Evolutionary conservation across 2,329 filamentous ascomycete genomes (phyloP).

Genomic region (Fusarium algeriense): DNA sequence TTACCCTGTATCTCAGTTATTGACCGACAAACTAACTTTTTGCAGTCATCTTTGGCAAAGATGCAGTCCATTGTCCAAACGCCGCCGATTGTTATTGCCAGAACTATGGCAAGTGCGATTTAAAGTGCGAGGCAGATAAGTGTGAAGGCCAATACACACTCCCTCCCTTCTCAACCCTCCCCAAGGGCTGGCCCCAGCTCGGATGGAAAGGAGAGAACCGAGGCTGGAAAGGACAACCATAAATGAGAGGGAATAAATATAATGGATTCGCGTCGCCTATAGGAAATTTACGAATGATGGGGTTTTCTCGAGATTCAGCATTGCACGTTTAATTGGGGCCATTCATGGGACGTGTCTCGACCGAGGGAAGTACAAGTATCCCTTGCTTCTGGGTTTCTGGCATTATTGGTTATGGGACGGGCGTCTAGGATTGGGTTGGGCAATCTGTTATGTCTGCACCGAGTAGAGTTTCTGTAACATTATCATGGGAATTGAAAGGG

Average conservation of each 20-base stretch:
- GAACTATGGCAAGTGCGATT: conserved; percentile 70
- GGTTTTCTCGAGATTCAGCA: conserved; percentile 7
- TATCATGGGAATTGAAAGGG: conserved; percentile 18
- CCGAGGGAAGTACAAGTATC: not conserved
- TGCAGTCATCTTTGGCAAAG: conserved; percentile 69
- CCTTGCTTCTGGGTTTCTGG: conserved; percentile 29
- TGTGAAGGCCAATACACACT: conserved; percentile 71
- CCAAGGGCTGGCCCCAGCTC: conserved; percentile 68
- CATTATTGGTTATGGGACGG: conserved; percentile 34
- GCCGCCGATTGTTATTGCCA: conserved; percentile 75
- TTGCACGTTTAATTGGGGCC: conserved; percentile 6
- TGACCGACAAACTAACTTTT: conserved; percentile 22
- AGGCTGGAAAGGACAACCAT: conserved; percentile 43
- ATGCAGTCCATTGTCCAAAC: conserved; percentile 69
- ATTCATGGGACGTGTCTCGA: conserved; percentile 12
- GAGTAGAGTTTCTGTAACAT: conserved; percentile 37
- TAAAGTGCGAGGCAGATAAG: conserved; percentile 56
- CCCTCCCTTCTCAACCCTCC: conserved; percentile 68
- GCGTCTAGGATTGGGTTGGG: conserved; percentile 41
- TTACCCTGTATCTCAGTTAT: not conserved
- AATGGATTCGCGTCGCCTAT: conserved; percentile 6
- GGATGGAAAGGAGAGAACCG: conserved; percentile 48
- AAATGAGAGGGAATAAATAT: not conserved
- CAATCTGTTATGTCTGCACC: conserved; percentile 39
- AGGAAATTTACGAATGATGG: conserved; percentile 26